Conservation (phyloP, 306 rosid species). For the Vigna radiata region DNA sequence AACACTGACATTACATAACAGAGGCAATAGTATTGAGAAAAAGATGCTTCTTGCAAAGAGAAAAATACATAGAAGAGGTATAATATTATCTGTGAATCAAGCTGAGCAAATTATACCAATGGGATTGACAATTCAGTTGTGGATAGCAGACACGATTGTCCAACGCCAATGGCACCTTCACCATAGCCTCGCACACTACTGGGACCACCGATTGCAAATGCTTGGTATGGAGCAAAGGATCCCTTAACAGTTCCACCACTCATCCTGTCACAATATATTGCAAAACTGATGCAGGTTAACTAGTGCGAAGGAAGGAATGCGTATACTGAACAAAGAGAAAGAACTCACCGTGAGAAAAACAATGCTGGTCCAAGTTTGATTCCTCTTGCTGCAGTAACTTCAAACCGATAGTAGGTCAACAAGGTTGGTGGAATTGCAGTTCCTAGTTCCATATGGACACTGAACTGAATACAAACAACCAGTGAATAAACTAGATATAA, state of each 20-base stretch:
- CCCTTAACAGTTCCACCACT: conserved; percentile 78
- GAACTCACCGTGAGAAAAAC: conserved; percentile 60
- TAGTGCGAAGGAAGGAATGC: too few relatives aligned
- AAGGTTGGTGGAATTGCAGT: conserved; percentile 60
- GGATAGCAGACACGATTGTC: conserved; percentile 67
- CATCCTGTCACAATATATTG: conserved; percentile 53
- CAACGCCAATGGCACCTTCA: conserved; percentile 75
- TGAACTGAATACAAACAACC: conserved; percentile 57
- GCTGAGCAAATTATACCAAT: conserved; percentile 49
- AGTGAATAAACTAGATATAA: conserved; percentile 35
- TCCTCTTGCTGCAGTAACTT: conserved; percentile 67
- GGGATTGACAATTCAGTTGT: conserved; percentile 63
- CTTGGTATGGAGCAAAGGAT: conserved; percentile 75
- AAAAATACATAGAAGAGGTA: neutral
- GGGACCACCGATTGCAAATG: conserved; percentile 80
- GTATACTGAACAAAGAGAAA: neutral
- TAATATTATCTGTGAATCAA: neutral
- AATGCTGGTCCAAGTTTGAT: conserved; percentile 72
- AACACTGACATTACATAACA: too few relatives aligned
- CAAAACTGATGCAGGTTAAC: neutral
- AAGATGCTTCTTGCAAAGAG: neutral
- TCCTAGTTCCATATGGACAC: conserved; percentile 69
- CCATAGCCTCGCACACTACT: conserved; percentile 74
- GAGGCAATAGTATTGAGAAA: too few relatives aligned
- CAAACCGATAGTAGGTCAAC: conserved; percentile 60